phyloP scores from a whole-genome alignment of 306 rosid species.

The Trifolium repens region DNA sequence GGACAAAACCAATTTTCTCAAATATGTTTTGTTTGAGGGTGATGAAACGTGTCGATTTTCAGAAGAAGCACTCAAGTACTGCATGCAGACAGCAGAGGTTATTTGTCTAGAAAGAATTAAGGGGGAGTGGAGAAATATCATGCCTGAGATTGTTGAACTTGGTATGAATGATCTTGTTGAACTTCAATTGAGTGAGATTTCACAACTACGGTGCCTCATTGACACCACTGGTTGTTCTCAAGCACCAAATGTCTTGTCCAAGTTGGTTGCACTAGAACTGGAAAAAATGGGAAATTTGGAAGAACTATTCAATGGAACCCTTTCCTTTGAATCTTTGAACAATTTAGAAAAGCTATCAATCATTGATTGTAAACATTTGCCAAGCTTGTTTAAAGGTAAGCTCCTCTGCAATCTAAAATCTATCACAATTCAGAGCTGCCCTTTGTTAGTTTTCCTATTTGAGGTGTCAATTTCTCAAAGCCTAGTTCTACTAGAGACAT shows the following conservation, averaged over 20 bases:
- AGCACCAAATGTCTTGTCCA: neutral
- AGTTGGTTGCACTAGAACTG: neutral
- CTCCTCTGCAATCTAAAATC: neutral
- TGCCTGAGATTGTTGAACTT: conserved; percentile 27
- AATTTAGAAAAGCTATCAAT: neutral
- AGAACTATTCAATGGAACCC: neutral
- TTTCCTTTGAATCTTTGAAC: neutral
- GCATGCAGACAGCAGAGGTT: neutral
- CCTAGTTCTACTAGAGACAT: neutral
- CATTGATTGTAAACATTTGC: rapidly evolving
- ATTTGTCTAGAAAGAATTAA: rapidly evolving
- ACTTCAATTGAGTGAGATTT: rapidly evolving
- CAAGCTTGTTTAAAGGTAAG: neutral
- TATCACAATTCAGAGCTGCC: rapidly evolving
- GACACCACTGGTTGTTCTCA: neutral
- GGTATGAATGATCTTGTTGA: neutral
- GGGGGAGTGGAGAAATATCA: neutral
- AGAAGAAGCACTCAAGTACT: neutral
- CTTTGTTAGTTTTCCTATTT: neutral
- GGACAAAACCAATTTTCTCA: no score
- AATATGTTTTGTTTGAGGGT: no score
- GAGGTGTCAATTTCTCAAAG: neutral
- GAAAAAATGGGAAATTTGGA: neutral
- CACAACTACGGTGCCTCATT: neutral
- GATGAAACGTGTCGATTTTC: no score